These are phyloP conservation scores for Aspergillus steynii DNA, from an alignment of 495 filamentous ascomycete species.

Conservation along the genomic window DNA sequence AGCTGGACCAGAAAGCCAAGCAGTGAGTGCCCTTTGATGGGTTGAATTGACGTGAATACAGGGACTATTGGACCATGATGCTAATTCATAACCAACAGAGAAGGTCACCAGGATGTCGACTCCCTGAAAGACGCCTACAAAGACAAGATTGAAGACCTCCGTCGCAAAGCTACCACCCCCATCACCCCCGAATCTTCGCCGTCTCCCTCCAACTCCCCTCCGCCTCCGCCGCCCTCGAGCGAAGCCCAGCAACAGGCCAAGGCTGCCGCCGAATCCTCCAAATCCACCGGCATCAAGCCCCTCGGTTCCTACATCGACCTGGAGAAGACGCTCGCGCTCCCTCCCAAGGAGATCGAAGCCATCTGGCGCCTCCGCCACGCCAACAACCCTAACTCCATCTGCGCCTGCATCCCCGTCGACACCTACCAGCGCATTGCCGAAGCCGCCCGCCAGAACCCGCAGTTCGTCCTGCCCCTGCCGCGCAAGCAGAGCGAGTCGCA, in stretches of 20 bases:
- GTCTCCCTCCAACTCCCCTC: slow-evolving; percentile 30
- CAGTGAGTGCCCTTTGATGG: slow-evolving; percentile 45
- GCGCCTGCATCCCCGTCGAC: slow-evolving; percentile 71
- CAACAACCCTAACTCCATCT: slow-evolving; percentile 65
- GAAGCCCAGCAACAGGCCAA: slow-evolving; percentile 31
- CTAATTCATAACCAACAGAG: slow-evolving; percentile 37
- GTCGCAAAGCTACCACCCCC: slow-evolving; percentile 59
- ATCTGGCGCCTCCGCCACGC: slow-evolving; percentile 93
- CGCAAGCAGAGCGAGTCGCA: slow-evolving; percentile 42
- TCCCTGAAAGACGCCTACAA: slow-evolving; percentile 80
- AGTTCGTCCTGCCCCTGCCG: slow-evolving; percentile 89
- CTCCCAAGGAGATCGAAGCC: slow-evolving; percentile 77
- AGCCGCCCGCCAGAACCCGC: slow-evolving; percentile 71
- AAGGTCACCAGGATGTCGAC: slow-evolving; percentile 72
- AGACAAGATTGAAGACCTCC: slow-evolving; percentile 71
- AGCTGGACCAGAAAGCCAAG: slow-evolving; percentile 82
- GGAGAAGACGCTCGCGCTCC: slow-evolving; percentile 68
- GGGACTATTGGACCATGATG: background rate
- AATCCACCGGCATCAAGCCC: slow-evolving; percentile 66
- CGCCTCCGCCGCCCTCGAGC: slow-evolving; percentile 31
- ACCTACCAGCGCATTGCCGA: slow-evolving; percentile 68
- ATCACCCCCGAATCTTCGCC: slow-evolving; percentile 50
- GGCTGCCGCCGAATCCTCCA: slow-evolving; percentile 32
- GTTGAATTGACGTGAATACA: background rate
- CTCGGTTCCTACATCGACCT: slow-evolving; percentile 84